Evolutionary conservation across 192 early-diverging fungal species (phyloP).

Genomic region (Coemansia sp.): DNA sequence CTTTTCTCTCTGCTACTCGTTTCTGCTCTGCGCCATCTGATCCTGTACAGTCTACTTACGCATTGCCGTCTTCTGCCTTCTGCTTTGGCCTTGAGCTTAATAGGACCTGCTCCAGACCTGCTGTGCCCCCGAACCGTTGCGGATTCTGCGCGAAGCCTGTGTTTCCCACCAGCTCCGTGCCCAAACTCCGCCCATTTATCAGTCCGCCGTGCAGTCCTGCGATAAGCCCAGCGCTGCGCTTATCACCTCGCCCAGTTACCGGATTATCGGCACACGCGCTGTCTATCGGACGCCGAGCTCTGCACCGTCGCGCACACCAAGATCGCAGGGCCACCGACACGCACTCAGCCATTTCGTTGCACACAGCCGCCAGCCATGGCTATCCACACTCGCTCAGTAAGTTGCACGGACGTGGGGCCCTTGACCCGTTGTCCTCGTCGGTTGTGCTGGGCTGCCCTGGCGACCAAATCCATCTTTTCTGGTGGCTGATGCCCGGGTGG

Average conservation of each 20-base stretch:
- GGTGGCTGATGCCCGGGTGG: slow-evolving; percentile 6
- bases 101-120: slow-evolving; percentile 1
- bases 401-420: slow-evolving; percentile 8
- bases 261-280: slow-evolving; percentile 1
- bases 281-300: neutral
- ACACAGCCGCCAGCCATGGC: slow-evolving; percentile 13
- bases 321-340: neutral
- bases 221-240: neutral
- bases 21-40: neutral
- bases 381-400: slow-evolving; percentile 21
- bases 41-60: slow-evolving; percentile 6
- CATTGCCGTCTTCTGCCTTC: neutral
- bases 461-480: neutral
- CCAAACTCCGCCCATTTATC: slow-evolving; percentile 5
- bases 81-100: neutral
- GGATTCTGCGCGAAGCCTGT: neutral
- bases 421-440: neutral
- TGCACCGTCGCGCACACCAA: neutral
- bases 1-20: neutral
- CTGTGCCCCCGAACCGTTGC: neutral
- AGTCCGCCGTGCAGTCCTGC: neutral
- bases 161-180: neutral
- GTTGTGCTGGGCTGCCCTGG: neutral
- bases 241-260: neutral
- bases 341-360: neutral